A percentile compares a stretch with the other conserved stretches of the same genome.
These are phyloP conservation scores for Vaucheria bursata DNA, from an alignment of 352 stramenopile species.

Conservation along the genomic window DNA sequence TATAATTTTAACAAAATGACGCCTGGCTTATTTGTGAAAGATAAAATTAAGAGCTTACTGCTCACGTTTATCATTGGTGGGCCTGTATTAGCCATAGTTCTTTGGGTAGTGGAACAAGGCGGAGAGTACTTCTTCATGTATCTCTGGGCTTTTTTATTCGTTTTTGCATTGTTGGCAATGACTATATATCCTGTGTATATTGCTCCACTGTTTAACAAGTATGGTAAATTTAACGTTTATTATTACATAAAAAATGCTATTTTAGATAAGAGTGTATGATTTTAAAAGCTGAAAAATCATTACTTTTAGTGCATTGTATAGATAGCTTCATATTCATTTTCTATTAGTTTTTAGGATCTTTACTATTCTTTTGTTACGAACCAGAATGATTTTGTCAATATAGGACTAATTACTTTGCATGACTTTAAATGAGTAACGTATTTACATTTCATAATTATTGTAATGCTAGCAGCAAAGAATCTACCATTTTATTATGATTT, in stretches of 20 bases:
- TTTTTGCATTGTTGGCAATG: constrained; percentile 85
- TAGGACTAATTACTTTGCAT: no score
- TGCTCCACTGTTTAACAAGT: constrained; percentile 96
- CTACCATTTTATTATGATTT: no score
- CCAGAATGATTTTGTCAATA: no score
- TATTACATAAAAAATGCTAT: neutral
- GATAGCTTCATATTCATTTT: no score
- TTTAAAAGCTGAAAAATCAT: neutral
- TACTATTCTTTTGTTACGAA: no score
- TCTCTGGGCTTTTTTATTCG: constrained; percentile 86
- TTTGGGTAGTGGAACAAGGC: constrained; percentile 60
- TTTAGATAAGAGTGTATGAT: neutral
- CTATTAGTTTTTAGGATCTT: no score
- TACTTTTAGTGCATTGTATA: no score
- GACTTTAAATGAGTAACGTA: no score
- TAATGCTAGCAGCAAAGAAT: no score
- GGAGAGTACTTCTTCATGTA: constrained; percentile 76
- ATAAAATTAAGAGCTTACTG: constrained; percentile 83
- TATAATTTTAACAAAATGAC: constrained; percentile 98
- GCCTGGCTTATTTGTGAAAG: constrained; percentile 77
- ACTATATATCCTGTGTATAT: constrained; percentile 89
- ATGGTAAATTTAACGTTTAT: constrained; percentile 53
- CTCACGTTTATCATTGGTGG: constrained; percentile 71
- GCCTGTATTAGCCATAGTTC: constrained; percentile 57
- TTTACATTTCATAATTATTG: no score